Percentiles rank a stretch among this genome's conserved stretches.
Evolutionary conservation across 1,139 yeast species (phyloP).

Genomic region (Blastobotrys buckinghamii): DNA sequence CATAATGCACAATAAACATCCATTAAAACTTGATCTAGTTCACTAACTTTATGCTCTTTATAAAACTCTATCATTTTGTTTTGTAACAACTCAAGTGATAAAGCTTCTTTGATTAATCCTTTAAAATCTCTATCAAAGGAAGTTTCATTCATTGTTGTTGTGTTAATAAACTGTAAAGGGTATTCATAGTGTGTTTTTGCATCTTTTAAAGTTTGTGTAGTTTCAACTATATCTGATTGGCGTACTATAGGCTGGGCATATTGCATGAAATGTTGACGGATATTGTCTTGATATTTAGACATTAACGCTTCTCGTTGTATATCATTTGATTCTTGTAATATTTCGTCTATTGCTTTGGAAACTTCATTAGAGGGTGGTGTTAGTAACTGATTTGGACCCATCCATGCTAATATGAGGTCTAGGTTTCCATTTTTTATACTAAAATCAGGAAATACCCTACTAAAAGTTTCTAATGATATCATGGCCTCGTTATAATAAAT

Average conservation of each 20-base stretch:
- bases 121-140: conserved; percentile 16
- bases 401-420: conserved; percentile 17
- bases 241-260: conserved; percentile 19
- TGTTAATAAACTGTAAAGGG: conserved; percentile 18
- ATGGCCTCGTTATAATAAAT: neutral
- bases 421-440: neutral
- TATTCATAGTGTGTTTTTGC: conserved; percentile 21
- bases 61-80: conserved; percentile 12
- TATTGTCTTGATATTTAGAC: conserved; percentile 13
- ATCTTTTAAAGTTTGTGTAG: conserved; percentile 17
- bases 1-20: conserved; percentile 10
- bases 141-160: neutral
- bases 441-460: conserved; percentile 5
- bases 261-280: conserved; percentile 21
- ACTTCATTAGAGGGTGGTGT: conserved; percentile 15
- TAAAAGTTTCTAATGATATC: conserved; percentile 6
- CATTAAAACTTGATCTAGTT: conserved; percentile 5
- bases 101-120: conserved; percentile 19
- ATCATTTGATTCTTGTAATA: neutral
- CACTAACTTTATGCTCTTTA: conserved; percentile 12
- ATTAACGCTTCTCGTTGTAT: neutral
- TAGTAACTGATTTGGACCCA: conserved; percentile 19
- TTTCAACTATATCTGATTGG: conserved; percentile 9
- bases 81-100: conserved; percentile 15
- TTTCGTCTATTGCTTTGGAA: conserved; percentile 13